Base-by-base conservation (phyloP, 345 rosid genomes). In the Acer campestre region DNA sequence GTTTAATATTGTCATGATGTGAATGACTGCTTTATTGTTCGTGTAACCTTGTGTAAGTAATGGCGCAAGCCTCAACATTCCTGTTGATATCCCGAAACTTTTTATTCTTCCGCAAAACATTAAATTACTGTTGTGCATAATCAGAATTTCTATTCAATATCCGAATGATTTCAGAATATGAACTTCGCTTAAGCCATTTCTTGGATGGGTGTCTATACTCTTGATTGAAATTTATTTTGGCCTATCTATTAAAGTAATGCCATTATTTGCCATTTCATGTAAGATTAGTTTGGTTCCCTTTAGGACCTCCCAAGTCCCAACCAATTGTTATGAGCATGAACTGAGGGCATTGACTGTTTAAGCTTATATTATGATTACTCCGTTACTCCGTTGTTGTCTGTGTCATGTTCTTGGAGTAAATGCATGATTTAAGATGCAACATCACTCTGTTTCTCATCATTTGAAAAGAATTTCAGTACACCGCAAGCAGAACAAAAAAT, bases 1-100 rank as follows among this genome's bases (percentile, higher is more conserved):
- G 98, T 69, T 83, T 93, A 40, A 88, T 96, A 84, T 78, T 94
- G 81, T 87, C 91, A 1, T 88, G 84, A 90, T 82, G 62, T 53
- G 10, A 7, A 22, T 70, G 46, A 70, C 42, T 62, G 48, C 49
- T 22, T 42, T 29, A 22, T 31, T 31, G 55, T 49, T 27, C 62
- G 64, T 61, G 35, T 31, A 20, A 48, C 71, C 12, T 74, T 40
- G 46, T 74, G 29, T n/a, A 61, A 70, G 9, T 75, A 67, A 56
- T 65, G 78, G 78, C 56, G 71, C 71, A 75, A 75, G 77, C 69
- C 70, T 63, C 48, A 29, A 74, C 70, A 74, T 64, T 64, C 62
- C 6, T 23, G 67, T 48, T 49, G 42, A 74, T 48, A 27, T 63
- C 27, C 8, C 6, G 18, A 48, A 61, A 27, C 16, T 58, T 17